Percentiles rank a stretch among this genome's conserved stretches.
Conservation (phyloP, 257 asterid species). For the Scutellaria baicalensis region DNA sequence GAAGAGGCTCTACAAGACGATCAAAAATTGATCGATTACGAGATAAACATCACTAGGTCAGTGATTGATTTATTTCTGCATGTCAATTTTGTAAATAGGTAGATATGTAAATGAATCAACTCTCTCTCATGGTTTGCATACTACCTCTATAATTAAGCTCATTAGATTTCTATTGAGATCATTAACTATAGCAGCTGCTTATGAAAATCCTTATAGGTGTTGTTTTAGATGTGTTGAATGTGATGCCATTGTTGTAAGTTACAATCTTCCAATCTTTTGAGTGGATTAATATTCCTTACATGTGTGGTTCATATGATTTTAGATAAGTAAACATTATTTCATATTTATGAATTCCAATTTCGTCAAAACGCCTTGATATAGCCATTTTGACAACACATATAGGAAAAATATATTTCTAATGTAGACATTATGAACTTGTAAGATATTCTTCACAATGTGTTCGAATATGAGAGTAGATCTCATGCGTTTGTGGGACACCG, state of each 20-base stretch:
- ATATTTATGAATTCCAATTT: too few relatives aligned
- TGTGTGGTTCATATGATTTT: too few relatives aligned
- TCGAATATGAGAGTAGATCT: too few relatives aligned
- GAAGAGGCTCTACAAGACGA: background rate
- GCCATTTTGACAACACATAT: too few relatives aligned
- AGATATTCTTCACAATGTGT: too few relatives aligned
- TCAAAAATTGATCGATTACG: background rate
- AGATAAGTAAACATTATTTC: too few relatives aligned
- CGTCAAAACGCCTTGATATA: too few relatives aligned
- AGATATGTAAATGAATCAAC: slow-evolving; percentile 26
- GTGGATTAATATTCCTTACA: too few relatives aligned
- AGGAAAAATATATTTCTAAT: too few relatives aligned
- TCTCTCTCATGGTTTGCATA: slow-evolving; percentile 2
- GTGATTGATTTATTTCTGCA: slow-evolving; percentile 4
- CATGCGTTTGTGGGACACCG: too few relatives aligned
- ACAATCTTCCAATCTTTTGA: too few relatives aligned
- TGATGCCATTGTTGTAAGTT: background rate
- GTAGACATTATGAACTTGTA: too few relatives aligned
- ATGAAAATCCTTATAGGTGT: background rate
- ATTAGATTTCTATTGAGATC: background rate
- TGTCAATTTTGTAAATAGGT: slow-evolving; percentile 33
- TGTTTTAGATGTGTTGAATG: background rate
- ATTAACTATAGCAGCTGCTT: background rate
- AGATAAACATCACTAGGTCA: slow-evolving; percentile 4
- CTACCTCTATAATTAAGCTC: background rate